Base-by-base conservation (phyloP, 495 filamentous ascomycete genomes). In the Neurospora sp. region DNA sequence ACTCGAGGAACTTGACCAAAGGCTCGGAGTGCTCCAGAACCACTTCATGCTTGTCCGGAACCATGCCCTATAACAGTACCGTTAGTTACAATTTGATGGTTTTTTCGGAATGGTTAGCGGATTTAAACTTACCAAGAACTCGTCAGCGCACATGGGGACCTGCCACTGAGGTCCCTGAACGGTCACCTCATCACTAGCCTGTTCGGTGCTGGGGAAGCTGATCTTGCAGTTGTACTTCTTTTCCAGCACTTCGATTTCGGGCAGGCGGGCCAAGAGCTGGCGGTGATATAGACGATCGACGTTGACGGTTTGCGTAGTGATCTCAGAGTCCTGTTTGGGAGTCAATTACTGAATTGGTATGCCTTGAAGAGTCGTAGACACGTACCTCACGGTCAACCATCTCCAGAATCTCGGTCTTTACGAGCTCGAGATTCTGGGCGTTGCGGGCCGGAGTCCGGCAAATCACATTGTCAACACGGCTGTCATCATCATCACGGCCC, bases 171-270 rank as follows among this genome's bases (percentile, higher is more conserved):
- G 96, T 18, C 96, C 96, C 59, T 94, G 94, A 73, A 98, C 94
- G 8, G 91, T 95, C 75, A 99, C 92, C 77, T 95, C 90, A 82
- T 99, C 96, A 80, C 94, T 98, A 38, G 96, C 96, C 82, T 94
- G 91, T 81, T 99, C 96, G 20, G 96, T 98, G 82, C 93, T 97
- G 12, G 96, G 96, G 80, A 98, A 98, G 75, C 92, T 90, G 78
- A 98, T 93, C 84, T 97, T 97, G 90, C 96, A 98, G 80, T 97
- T 97, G 93, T 93, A 98, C 81, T 95, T 96, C 86, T 95, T 94
- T 85, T 98, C 96, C 31, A 98, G 87, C 77, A 94, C 93, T 74
- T 98, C 95, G 72, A 99, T 92, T 79, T 97, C 91, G 41, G 87
- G 82, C 76, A 98, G 91, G 69, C 94, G 93, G 72, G 91, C 86